Base-by-base conservation (phyloP, 1,139 yeast species). In the Cylindricascospora bacillispora region DNA sequence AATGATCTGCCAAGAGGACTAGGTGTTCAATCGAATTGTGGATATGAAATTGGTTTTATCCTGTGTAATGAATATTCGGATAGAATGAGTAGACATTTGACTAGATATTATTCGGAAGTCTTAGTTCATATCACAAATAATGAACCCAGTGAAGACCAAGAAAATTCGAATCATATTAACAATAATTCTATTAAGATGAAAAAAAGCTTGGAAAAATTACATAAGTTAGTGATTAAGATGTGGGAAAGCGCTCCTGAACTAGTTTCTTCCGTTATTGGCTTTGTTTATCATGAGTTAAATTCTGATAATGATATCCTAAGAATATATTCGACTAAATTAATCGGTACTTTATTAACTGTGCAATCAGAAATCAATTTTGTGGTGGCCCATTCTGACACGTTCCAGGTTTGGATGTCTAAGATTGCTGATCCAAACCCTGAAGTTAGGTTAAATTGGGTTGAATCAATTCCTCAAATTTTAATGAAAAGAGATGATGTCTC, bases 181-280 rank as follows among this genome's bases (percentile, higher is more conserved):
- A n/a, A n/a, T n/a, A n/a, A n/a, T n/a, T 35, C 41, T 12, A 48
- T 41, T 15, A 54, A 52, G 15, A 59, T 66, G 4, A 38, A 40
- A 24, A 30, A 24, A 13, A 35, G 33, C 16, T 26, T 40, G 3
- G 59, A 58, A 13, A 75, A 73, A 41, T 61, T 80, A 5, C 93
- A 83, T 45, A 62, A 57, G 16, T 56, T 83, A 22, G 62, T 79
- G 0, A 60, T 74, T 5, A 77, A 77, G 39, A 60, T 85, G 4
- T 86, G 95, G 95, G 68, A 63, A 38, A 65, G 70, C 33, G 75
- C 75, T 1, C 95, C 95, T 0, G 89, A 79, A 24, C 58, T 82
- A 18, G 58, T 83, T 15, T 65, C 70, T 3, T 73, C 92, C 1
- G 79, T 80, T 1, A 69, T 82, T 63, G 92, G 93, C 0, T 68